Evolutionary conservation across 305 asterid species (phyloP).

Genomic region (Coffea humblotiana): DNA sequence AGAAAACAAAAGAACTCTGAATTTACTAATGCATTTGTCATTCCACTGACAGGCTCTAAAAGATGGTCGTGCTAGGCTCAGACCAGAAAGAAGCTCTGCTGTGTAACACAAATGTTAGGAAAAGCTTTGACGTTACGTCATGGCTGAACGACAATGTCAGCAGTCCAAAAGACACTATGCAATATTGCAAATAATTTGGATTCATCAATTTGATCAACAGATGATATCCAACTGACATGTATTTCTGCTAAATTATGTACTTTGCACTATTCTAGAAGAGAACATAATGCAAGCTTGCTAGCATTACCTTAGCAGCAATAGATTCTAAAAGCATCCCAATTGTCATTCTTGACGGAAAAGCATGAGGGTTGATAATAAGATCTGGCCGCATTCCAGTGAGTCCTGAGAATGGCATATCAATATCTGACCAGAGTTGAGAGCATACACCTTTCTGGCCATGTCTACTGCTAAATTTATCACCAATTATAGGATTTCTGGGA

Average conservation of each 20-base stretch:
- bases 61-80: neutral
- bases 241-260: neutral
- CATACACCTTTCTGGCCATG: constrained; percentile 99
- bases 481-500: constrained; percentile 86
- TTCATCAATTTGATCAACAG: neutral
- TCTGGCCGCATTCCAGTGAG: constrained; percentile 93
- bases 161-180: neutral
- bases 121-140: neutral
- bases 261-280: neutral
- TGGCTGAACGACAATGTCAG: neutral
- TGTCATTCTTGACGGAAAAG: constrained; percentile 97
- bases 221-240: neutral
- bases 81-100: neutral
- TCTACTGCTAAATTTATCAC: constrained; percentile 97
- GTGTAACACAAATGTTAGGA: neutral
- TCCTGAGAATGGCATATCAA: constrained; percentile 93
- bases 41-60: neutral
- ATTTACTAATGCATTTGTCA: neutral
- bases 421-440: constrained; percentile 93
- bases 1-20: neutral
- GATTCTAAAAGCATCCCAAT: constrained; percentile 98
- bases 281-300: constrained; percentile 5
- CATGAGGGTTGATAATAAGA: constrained; percentile 96
- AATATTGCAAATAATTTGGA: neutral
- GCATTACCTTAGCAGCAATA: constrained; percentile 84